Evolutionary conservation across 805 yeast genomes (phyloP), one percentile per base, ranked within the genome.

Genomic region (Yamadazyma tumulicola): DNA sequence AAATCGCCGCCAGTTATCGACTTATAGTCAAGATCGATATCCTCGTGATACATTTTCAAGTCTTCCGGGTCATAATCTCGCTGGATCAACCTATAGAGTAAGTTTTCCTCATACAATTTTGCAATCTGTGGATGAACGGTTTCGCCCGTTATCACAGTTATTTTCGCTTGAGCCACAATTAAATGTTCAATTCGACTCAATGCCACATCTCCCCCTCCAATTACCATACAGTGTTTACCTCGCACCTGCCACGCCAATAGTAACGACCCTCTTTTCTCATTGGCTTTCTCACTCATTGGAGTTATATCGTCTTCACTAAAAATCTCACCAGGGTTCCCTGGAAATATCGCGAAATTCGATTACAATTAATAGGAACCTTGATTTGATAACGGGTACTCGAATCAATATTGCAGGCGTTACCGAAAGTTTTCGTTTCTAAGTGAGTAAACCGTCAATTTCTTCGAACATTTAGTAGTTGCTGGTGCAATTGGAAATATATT

Each of bases 171-270:
- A 0, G 94, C 89, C 12, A 74, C 72, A 3, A 84, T 54, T 14
- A 85, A 63, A 49, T 82, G 85, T 35, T 71, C 64, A 3, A 85
- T 76, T 34, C 95, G 59, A 12, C 86, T 74, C 8, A 79, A 64
- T 0, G 88, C 95, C 6, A 85, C 95, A 30, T 77, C 82, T 8
- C 86, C 85, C 5, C 82, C 87, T 0, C 95, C 95, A 26, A 85
- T 74, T 1, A 85, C 83, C 7, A 85, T 64, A 11, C 83, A 85
- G 45, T 74, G 85, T 66, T 46, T 64, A 59, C 79, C 61, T 44
- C 67, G 72, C 14, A 81, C 84, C 57, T 81, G 88, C 85, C 85
- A 81, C 8, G 89, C 88, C 14, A 81, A 66, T 46, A 81, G 64
- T 9, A 81, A 59, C 0, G 88, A 82, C 2, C 78, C 83, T 30